Conservation (phyloP, 495 filamentous ascomycete genomes). For the Annulohypoxylon nitens region DNA sequence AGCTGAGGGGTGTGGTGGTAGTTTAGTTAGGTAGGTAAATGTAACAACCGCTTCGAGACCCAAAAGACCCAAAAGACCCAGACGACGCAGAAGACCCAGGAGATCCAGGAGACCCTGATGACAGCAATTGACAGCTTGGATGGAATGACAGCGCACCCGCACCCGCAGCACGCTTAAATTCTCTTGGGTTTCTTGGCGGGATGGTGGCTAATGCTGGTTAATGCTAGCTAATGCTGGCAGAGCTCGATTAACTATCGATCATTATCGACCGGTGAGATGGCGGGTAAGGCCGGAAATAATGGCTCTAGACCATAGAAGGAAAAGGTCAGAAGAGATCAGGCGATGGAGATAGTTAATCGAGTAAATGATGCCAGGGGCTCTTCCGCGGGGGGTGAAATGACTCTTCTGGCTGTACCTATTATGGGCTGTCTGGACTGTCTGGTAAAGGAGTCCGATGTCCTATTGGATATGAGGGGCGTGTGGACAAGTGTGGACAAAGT, state of each 20-base stretch:
- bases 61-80: no score
- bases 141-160: slow-evolving; percentile 40
- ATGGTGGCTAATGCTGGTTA: background rate
- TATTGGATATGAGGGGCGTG: slow-evolving; percentile 40
- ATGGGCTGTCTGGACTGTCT: background rate
- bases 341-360: slow-evolving; percentile 26
- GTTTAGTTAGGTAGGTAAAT: background rate
- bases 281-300: slow-evolving; percentile 41
- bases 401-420: no score
- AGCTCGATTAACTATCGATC: slow-evolving; percentile 10
- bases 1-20: background rate
- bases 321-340: slow-evolving; percentile 35
- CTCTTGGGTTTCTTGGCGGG: background rate
- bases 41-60: background rate
- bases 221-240: slow-evolving; percentile 27
- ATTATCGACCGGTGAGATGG: slow-evolving; percentile 32
- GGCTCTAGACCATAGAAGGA: background rate
- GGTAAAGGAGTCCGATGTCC: slow-evolving; percentile 8
- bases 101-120: slow-evolving; percentile 10
- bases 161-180: background rate
- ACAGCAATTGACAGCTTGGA: slow-evolving; percentile 34
- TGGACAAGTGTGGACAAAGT: background rate
- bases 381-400: slow-evolving; percentile 18
- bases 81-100: no score
- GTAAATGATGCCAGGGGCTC: slow-evolving; percentile 33